Evolutionary conservation across 176 grass and related monocot genomes (phyloP), one percentile per base, ranked within the genome.

Genomic region (Avena sativa): DNA sequence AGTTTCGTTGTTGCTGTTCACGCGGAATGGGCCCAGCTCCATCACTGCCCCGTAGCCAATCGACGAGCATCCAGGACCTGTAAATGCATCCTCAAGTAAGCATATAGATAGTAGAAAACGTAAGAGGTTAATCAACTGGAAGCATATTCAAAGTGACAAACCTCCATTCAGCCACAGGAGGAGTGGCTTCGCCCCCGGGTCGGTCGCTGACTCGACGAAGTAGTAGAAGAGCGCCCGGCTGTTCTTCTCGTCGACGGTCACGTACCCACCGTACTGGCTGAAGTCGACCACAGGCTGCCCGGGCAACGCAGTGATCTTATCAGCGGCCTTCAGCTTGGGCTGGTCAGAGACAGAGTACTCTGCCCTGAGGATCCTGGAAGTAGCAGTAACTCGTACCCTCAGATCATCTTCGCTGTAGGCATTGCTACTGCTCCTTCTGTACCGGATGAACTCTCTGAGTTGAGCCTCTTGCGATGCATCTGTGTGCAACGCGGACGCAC

Each of bases 121-220:
- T 21, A 52, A 49, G 2, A 75, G 19, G 4, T 46, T 23, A 8
- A 62, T 0, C n/a, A 25, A 62, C 9, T 26, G 59, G 23, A 62
- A 62, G 23, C 59, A 1, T 62, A 25, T 23, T 10, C 20, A 62
- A 20, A 3, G 46, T 48, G 10, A 10, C 32, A 75, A 67, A 82
- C 90, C 90, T 86, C 90, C 90, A 64, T 92, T 89, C 6, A 92
- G 81, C 86, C 86, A 92, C 70, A 86, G 49, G 14, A 91, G 48
- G 52, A 92, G 82, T 47, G 86, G 90, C 62, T 68, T 82, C 4
- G 60, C 8, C 25, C 25, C 23, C 1, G 70, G 12, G 21, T 82
- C 19, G 10, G 7, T 1, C 4, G 59, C 26, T 9, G 86, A 55
- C 23, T 92, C 82, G 2, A 81, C 86, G 14, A 92, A 79, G 44